These are phyloP conservation scores for Nevesoporus exiguus DNA, from an alignment of 768 basidiomycete species.

Conservation along the genomic window DNA sequence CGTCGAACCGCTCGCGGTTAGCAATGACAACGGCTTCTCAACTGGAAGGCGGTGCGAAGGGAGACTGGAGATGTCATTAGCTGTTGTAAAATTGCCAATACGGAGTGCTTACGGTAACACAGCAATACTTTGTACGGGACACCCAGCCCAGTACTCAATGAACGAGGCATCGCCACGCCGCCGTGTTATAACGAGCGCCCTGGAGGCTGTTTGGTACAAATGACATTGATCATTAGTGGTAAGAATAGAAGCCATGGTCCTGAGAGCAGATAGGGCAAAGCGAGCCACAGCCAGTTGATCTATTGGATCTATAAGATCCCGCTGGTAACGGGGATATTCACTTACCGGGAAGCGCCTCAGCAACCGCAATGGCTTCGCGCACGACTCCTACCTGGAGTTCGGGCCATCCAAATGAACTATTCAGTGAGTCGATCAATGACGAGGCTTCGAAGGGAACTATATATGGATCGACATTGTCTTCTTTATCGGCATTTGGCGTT, in stretches of 20 bases:
- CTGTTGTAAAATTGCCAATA: background rate
- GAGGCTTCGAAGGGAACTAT: conserved; percentile 36
- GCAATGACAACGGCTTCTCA: conserved; percentile 63
- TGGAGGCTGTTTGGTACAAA: conserved; percentile 64
- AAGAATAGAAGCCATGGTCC: conserved; percentile 65
- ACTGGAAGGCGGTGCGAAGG: conserved; percentile 67
- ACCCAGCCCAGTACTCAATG: conserved; percentile 86
- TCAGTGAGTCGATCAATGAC: conserved; percentile 33
- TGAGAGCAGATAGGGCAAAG: conserved; percentile 85
- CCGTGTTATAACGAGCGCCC: conserved; percentile 70
- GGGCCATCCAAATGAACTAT: conserved; percentile 83
- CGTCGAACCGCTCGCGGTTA: conserved; percentile 41
- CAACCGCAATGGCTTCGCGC: conserved; percentile 86
- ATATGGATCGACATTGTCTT: conserved; percentile 6
- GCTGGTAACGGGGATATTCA: conserved; percentile 6
- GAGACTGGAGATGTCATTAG: conserved; percentile 44
- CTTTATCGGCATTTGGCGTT: conserved; percentile 20
- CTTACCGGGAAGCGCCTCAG: conserved; percentile 86
- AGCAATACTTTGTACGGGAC: conserved; percentile 75
- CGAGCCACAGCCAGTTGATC: conserved; percentile 85
- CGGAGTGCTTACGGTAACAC: conserved; percentile 61
- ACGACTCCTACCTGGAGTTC: conserved; percentile 93
- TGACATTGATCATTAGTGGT: conserved; percentile 76
- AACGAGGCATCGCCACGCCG: conserved; percentile 70
- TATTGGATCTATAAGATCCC: conserved; percentile 29